Base-by-base conservation (phyloP, 441 rosid genomes). In the Adansonia madagascariensis region DNA sequence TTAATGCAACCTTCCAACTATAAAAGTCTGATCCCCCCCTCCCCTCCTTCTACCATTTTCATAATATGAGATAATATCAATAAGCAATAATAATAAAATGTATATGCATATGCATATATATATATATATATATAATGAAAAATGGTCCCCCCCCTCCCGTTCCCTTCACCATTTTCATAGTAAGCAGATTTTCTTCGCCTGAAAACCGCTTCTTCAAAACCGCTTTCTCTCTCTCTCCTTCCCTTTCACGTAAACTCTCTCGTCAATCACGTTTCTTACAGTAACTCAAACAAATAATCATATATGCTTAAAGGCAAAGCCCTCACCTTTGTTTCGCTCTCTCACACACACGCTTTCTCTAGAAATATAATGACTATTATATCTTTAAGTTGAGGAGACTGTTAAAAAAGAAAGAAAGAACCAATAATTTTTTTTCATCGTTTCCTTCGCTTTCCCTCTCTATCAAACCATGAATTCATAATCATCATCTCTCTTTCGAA, bases 171-270 rank as follows among this genome's bases (percentile, higher is more conserved):
- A 3, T 66, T 74, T 63, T 62, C 71, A 57, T 46, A 44, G 27
- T 44, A 31, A 65, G 60, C 79, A 64, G 75, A 71, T 11, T 71
- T 71, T 70, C 70, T 62, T 49, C 79, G 57, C 75, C 84, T 67
- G 80, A 67, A 85, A 82, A 84, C 82, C 70, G 41, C 81, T 24
- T 75, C 52, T 3, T 31, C 47, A 8, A 41, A 8, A 17, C 49
- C 10, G 3, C 9, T 3, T 53, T 60, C n/a, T 8, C 14, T 10
- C 39, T 49, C 53, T 49, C 53, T 43, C 66, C 8, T 9, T 50
- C 61, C 68, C 64, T 20, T 41, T 73, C 70, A 66, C 79, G 4
- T 46, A 14, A 46, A 64, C 39, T 12, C 69, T 67, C 53, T 15
- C 56, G 35, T 68, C 78, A 52, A 52, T 31, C 69, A 75, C 81